These are phyloP conservation scores for Sporothrix variecibatus DNA, from an alignment of 2,329 filamentous ascomycete species.

Conservation along the genomic window DNA sequence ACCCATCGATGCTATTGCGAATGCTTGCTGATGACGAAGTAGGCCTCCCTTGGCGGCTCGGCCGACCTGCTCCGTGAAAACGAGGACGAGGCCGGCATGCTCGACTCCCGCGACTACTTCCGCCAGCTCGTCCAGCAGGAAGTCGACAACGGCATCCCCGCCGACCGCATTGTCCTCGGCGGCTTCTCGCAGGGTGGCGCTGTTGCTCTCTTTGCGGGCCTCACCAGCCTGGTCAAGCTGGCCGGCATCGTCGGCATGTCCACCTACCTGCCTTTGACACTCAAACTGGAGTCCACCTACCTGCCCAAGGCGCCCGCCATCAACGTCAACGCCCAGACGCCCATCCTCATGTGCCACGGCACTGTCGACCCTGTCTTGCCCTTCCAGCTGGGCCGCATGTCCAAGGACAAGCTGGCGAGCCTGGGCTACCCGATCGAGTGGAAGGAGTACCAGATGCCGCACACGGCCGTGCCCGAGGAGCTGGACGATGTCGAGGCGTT, in stretches of 20 bases:
- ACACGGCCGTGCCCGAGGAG: slow-evolving; percentile 76
- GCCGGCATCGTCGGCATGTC: slow-evolving; percentile 88
- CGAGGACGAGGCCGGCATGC: slow-evolving; percentile 69
- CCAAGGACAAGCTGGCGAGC: slow-evolving; percentile 65
- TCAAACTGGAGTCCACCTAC: slow-evolving; percentile 62
- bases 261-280: slow-evolving; percentile 71
- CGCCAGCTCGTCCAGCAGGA: slow-evolving; percentile 78
- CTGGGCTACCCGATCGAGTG: slow-evolving; percentile 74
- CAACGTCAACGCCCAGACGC: slow-evolving; percentile 66
- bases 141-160: slow-evolving; percentile 76
- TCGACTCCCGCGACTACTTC: slow-evolving; percentile 72
- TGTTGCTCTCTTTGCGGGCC: slow-evolving; percentile 77
- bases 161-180: slow-evolving; percentile 81
- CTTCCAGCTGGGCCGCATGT: slow-evolving; percentile 67
- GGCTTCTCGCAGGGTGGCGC: slow-evolving; percentile 87
- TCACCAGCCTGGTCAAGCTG: slow-evolving; percentile 72
- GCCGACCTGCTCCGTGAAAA: slow-evolving; percentile 35
- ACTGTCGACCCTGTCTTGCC: slow-evolving; percentile 72
- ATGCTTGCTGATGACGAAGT: not conserved
- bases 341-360: slow-evolving; percentile 90
- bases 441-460: slow-evolving; percentile 72
- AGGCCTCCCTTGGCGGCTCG: slow-evolving; percentile 34
- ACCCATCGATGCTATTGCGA: not conserved
- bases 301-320: slow-evolving; percentile 55
- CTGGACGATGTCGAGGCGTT: slow-evolving; percentile 76